Evolutionary conservation across 768 basidiomycete genomes (phyloP), one percentile per base, ranked within the genome.

Genomic region (Amanita thiersii): DNA sequence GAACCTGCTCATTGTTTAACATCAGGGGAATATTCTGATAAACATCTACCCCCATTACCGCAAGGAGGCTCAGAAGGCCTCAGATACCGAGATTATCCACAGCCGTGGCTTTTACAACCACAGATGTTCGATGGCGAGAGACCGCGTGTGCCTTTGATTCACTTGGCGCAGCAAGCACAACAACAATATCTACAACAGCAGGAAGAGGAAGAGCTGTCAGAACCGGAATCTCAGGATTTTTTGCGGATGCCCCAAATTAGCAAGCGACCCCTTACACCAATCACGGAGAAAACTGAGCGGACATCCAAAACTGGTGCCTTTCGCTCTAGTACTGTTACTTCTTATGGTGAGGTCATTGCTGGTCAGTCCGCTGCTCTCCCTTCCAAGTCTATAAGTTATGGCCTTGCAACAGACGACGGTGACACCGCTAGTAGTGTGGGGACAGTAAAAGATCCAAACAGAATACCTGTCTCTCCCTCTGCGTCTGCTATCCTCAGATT

Each of bases 251-350:
- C 57, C 19, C 44, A 52, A 54, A 52, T 11, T 50, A 51, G 14
- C 28, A 44, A 12, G 43, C 44, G 20, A 23, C 65, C 63, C 40
- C 60, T 85, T 45, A 81, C 74, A 45, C 81, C 78, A 3, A 87
- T 87, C 45, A 68, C 73, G 17, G 84, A 87, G 59, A 61, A 57
- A 34, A 79, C 81, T 11, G 84, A 86, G 54, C 67, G 68, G 24
- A 78, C 82, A 25, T 81, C 33, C 7, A 34, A 33, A 12, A 64
- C 67, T 10, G 66, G 67, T 21, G 61, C 69, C 15, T 55, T 57
- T 21, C 58, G 59, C 37, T 63, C 65, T 8, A 66, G 65, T 40
- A 62, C 64, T 17, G 69, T 66, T 0, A 77, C 80, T 10, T 78
- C 79, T 1, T 86, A 86, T 49, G 83, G 82, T 3, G 67, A 71